A percentile compares a stretch with the other conserved stretches of the same genome.
phyloP scores from a whole-genome alignment of 495 filamentous ascomycete species.

The Penicillium chermesinum region DNA sequence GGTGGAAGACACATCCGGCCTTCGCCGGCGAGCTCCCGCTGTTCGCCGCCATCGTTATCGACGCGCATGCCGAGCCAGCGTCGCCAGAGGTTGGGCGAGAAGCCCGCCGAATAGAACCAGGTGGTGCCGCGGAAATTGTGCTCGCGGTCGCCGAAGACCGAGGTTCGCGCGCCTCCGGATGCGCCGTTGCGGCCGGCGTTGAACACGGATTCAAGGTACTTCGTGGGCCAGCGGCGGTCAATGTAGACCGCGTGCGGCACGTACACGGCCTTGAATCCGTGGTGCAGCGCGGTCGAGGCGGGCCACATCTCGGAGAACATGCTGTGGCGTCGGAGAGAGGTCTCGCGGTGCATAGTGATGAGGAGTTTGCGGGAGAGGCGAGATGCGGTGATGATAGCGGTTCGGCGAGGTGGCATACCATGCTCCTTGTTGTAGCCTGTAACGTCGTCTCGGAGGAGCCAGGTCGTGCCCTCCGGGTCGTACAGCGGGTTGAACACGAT shows the following conservation, averaged over 20 bases:
- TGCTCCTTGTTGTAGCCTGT: constrained; percentile 77
- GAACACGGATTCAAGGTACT: constrained; percentile 74
- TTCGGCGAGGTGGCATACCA: constrained; percentile 69
- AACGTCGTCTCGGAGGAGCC: constrained; percentile 80
- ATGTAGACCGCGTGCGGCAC: constrained; percentile 88
- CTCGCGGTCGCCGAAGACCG: constrained; percentile 79
- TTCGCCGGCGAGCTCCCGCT: constrained; percentile 69
- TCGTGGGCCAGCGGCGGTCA: constrained; percentile 81
- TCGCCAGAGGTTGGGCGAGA: constrained; percentile 74
- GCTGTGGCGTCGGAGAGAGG: constrained; percentile 69
- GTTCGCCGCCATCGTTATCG: constrained; percentile 81
- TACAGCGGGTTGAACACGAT: constrained; percentile 94
- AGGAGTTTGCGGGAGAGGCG: constrained; percentile 80
- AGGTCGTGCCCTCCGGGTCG: constrained; percentile 81
- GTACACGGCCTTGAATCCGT: constrained; percentile 92
- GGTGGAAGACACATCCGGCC: constrained; percentile 91
- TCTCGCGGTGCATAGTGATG: constrained; percentile 84
- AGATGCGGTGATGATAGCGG: constrained; percentile 80
- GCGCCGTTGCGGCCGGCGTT: constrained; percentile 83
- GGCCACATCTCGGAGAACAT: constrained; percentile 98
- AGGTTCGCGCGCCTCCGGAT: constrained; percentile 63
- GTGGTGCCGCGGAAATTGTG: constrained; percentile 85
- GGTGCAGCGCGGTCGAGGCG: constrained; percentile 77
- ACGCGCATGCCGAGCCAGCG: constrained; percentile 83
- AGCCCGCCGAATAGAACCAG: constrained; percentile 93